Evolutionary conservation across 2,329 filamentous ascomycete genomes (phyloP), one percentile per base, ranked within the genome.

Genomic region (Fusarium miscanthi): DNA sequence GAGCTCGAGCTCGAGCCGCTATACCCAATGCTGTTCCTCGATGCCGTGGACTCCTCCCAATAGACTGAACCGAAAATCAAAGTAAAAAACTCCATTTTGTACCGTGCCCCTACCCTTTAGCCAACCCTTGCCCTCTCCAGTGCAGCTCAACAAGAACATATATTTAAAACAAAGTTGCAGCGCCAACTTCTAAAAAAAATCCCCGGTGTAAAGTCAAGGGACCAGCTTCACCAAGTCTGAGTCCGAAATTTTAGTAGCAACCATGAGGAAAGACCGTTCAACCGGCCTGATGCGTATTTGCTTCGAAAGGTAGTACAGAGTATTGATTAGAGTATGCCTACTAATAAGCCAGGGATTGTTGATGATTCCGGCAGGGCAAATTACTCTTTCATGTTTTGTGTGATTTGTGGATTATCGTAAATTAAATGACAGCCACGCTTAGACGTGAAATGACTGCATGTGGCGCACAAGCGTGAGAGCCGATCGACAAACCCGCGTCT

Each of bases 391-490:
- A 46, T 56, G n/a, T n/a, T 35, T 16, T 23, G 27, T 52, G 58
- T 64, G 63, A 51, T 45, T 40, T 30, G 57, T 59, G 57, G 54
- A 65, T 45, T 48, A 41, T 48, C 45, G 33, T 60, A 59, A 64
- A 53, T 53, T 19, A 43, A 56, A 45, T 35, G 45, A 49, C 27
- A 45, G 40, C 30, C 69, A 52, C 46, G 49, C 58, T 53, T 48
- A 35, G 37, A n/a, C 45, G 41, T 31, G 33, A 59, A 37, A 63
- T 53, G 54, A 45, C n/a, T 25, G 17, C 42, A 43, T 61, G 66
- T 68, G 74, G 71, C 73, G 71, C 73, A 66, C 54, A 70, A 51
- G 59, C 64, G 56, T 51, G 40, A 71, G 37, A 30, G 42, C 49
- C 53, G 70, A 72, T 70, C 70, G 63, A 53, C 65, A 60, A 49